Evolutionary conservation across 2,329 filamentous ascomycete genomes (phyloP).

Genomic region (Ilyonectria robusta): DNA sequence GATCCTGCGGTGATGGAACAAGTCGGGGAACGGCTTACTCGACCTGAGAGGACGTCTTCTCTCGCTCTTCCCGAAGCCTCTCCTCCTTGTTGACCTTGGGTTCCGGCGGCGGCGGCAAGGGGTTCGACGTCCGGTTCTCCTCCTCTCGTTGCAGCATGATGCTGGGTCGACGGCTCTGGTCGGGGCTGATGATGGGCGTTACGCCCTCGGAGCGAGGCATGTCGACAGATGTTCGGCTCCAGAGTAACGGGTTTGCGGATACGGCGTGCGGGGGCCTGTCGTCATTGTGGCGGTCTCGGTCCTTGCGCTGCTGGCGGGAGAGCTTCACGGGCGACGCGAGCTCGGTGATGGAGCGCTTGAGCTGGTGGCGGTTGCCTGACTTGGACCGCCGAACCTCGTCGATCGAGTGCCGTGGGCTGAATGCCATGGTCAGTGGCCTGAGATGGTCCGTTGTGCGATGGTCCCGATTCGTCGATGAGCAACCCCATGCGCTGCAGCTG

Average conservation of each 20-base stretch:
- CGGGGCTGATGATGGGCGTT: slow-evolving; percentile 60
- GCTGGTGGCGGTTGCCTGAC: slow-evolving; percentile 62
- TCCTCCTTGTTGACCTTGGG: slow-evolving; percentile 54
- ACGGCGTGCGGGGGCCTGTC: slow-evolving; percentile 44
- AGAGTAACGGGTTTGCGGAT: slow-evolving; percentile 48
- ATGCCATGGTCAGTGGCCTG: slow-evolving; percentile 21
- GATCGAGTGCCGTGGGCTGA: slow-evolving; percentile 44
- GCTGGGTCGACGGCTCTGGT: slow-evolving; percentile 61
- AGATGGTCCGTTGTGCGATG: neutral
- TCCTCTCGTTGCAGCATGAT: slow-evolving; percentile 53
- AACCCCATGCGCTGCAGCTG: slow-evolving; percentile 2
- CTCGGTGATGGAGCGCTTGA: slow-evolving; percentile 70
- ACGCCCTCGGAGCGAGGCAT: slow-evolving; percentile 60
- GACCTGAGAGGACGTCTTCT: slow-evolving; percentile 48
- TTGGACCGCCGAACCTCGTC: slow-evolving; percentile 44
- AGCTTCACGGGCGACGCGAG: slow-evolving; percentile 63
- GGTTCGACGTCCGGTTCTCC: slow-evolving; percentile 38
- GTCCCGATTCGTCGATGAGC: slow-evolving; percentile 15
- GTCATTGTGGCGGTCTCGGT: slow-evolving; percentile 48
- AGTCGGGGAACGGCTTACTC: slow-evolving; percentile 46
- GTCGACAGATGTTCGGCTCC: slow-evolving; percentile 60
- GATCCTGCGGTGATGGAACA: neutral
- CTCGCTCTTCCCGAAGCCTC: slow-evolving; percentile 56
- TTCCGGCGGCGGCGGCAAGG: slow-evolving; percentile 33
- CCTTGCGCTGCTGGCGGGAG: slow-evolving; percentile 52